Base-by-base conservation (phyloP, 2,329 filamentous ascomycete genomes). In the Ophiostoma novo-ulmi region DNA sequence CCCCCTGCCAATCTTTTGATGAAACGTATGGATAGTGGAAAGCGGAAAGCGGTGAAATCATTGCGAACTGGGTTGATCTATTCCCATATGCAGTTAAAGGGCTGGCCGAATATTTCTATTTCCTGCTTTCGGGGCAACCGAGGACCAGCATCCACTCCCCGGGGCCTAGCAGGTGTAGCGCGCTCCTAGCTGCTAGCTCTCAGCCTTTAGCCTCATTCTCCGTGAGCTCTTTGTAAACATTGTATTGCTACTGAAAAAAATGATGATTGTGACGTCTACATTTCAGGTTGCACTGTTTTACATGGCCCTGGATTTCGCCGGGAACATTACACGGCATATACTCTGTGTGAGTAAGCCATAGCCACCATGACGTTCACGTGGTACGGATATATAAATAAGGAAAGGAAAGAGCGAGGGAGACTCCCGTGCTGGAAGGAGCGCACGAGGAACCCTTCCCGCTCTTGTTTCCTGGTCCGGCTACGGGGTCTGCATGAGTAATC, bases 71-170 rank as follows among this genome's bases (percentile, higher is more conserved):
- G 44, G 44, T 20, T 48, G 44, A 20, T 13, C 26, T 14, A 35
- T 36, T 22, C 8, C 58, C 58, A 13, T 14, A 63, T 63, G 13
- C 11, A 31, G 58, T 63, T 35, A 63, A 6, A 26, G 22, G 22
- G 8, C 22, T 58, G 55, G 13, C 26, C 14, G 14, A 20, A 4
- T 17, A 35, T 35, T 63, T 63, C 58, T 22, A 63, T 63, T 63
- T 63, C 58, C 58, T 58, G 58, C 26, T 31, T 63, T 63, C 58
- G 58, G 58, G 58, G 58, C 58, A 63, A 26, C 58, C 58, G 58
- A 63, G 58, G 13, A 10, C 20, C 22, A 26, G 52, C n/a, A 58
- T 58, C 52, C 52, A 58, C 52, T 58, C 22, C 22, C 52, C 52
- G 52, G 22, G 52, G 52, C 52, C 52, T 58, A 58, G 52, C 22